Evolutionary conservation across 495 filamentous ascomycete genomes (phyloP), one percentile per base, ranked within the genome.

Genomic region (Penicillium angulare): DNA sequence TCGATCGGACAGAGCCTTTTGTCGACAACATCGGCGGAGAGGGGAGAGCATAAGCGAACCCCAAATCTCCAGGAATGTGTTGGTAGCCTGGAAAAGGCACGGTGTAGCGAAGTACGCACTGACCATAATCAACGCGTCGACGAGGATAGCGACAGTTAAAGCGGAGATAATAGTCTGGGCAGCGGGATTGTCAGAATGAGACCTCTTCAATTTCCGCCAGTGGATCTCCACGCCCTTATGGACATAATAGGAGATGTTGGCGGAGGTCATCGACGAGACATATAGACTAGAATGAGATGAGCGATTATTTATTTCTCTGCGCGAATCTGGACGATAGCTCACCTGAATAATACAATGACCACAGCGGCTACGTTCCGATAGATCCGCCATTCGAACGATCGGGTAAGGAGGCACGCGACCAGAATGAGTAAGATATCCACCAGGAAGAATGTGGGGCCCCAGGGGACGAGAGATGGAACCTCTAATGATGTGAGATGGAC

Each of bases 381-480:
- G 16, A 44, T 29, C 15, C 41, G 41, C 15, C 42, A 48, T 20
- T 36, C 13, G 17, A 52, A 57, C 3, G 36, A 42, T 35, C 50
- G 54, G 43, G 47, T 33, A 43, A 58, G 50, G 35, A 12, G 41
- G 45, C 56, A 52, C 29, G 45, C 53, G 47, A 57, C 40, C 40
- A 55, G 31, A 27, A 65, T 55, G 27, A 54, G 29, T 5, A 64
- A 3, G 18, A 58, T 44, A 56, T 65, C 62, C n/a, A 49, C 53
- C 3, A 61, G 15, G 33, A 65, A 65, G 39, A 65, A 65, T 9
- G 62, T 57, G 29, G 49, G 31, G 9, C 62, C 53, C 62, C 62
- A 65, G 15, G 35, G 23, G 13, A 57, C 29, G 17, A 65, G 45
- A 21, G 50, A 39, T 0, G 15, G 1, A 5, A 47, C 7, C 1